Conservation (phyloP, 306 rosid species). For the Acacia melanoxylon region DNA sequence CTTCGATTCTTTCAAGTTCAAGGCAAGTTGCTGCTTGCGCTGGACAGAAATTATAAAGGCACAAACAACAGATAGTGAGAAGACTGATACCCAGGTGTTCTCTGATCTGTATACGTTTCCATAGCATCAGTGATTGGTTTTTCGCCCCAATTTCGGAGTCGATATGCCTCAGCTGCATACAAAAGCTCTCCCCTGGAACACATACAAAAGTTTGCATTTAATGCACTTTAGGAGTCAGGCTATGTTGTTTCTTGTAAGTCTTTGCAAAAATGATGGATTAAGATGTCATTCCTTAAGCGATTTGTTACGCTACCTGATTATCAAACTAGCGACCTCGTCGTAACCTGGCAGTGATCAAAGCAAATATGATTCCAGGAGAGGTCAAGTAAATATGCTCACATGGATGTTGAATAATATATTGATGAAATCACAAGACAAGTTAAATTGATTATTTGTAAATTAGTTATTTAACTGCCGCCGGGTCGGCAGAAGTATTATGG, state of each 20-base stretch:
- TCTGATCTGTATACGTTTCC: constrained; percentile 86
- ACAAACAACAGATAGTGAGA: constrained; percentile 93
- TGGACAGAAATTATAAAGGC: constrained; percentile 89
- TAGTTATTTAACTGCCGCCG: too few species aligned
- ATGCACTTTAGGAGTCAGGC: neutral
- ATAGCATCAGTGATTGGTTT: constrained; percentile 85
- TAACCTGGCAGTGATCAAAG: constrained; percentile 88
- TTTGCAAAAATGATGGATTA: neutral
- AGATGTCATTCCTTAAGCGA: neutral
- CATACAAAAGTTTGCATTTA: neutral
- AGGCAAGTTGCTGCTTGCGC: constrained; percentile 63
- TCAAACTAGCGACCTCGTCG: constrained; percentile 96
- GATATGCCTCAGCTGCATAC: constrained; percentile 88
- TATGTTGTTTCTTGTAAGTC: neutral
- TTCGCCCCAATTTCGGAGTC: constrained; percentile 97
- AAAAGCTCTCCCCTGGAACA: constrained; percentile 80
- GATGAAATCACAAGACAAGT: neutral
- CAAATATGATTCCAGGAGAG: constrained; percentile 93
- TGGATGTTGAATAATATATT: neutral
- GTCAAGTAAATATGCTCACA: constrained; percentile 60
- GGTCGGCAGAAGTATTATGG: too few species aligned
- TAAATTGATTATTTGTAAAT: too few species aligned
- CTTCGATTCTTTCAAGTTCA: constrained; percentile 52
- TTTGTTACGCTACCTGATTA: constrained; percentile 55
- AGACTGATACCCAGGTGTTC: constrained; percentile 85